Percentiles rank a stretch among this genome's conserved stretches.
Conservation (phyloP, 257 asterid genomes). For the Solanum etuberosum region DNA sequence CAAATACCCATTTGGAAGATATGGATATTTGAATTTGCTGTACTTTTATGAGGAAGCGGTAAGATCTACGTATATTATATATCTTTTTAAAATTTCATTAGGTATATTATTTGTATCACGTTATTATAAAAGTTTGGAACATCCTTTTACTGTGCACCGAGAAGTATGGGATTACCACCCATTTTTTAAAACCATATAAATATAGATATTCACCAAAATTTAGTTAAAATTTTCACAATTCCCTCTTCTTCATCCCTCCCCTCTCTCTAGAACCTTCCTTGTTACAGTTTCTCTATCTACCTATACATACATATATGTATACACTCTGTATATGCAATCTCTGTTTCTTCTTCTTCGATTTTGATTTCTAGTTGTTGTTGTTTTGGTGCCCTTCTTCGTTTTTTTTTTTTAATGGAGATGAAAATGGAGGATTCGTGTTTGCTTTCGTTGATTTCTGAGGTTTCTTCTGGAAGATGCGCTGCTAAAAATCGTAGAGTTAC, state of each 20-base stretch:
- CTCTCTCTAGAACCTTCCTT: not conserved
- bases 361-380: not conserved
- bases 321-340: not conserved
- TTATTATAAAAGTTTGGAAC: not conserved
- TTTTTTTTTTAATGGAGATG: slow-evolving; percentile 8
- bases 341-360: not conserved
- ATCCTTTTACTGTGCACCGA: not conserved
- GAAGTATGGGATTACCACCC: not conserved
- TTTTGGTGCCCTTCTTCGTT: not conserved
- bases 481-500: slow-evolving; percentile 53
- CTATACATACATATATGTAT: not conserved
- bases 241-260: not conserved
- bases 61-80: too few species aligned
- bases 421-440: slow-evolving; percentile 35
- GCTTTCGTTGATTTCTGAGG: slow-evolving; percentile 14
- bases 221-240: slow-evolving; percentile 11
- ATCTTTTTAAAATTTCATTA: too few species aligned
- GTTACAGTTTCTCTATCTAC: slow-evolving; percentile 11
- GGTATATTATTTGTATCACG: not conserved
- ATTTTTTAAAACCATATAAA: not conserved
- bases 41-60: too few species aligned
- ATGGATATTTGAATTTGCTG: too few species aligned
- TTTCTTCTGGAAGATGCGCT: slow-evolving; percentile 37
- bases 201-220: slow-evolving; percentile 1
- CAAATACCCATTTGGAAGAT: too few species aligned